Conservation (phyloP, 2,329 filamentous ascomycete genomes). For the Eurotiales sp. region DNA sequence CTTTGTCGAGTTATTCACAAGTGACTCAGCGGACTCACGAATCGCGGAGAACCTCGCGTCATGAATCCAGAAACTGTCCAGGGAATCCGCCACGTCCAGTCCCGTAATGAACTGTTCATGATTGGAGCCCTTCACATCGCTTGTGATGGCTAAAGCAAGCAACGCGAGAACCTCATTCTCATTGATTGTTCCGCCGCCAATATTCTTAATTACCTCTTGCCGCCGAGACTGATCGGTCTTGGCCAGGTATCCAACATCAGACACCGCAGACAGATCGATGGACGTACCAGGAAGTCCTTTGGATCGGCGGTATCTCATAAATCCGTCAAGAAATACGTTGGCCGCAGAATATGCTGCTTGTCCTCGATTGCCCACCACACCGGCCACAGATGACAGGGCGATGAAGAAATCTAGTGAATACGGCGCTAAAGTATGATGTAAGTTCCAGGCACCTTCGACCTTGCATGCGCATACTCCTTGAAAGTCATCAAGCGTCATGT, state of each 20-base stretch:
- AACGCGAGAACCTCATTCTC: constrained; percentile 55
- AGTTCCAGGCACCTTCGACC: constrained; percentile 23
- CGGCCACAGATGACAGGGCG: constrained; percentile 8
- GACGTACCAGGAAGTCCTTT: constrained; percentile 17
- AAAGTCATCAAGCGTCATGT: constrained; percentile 28
- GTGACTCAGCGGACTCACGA: constrained; percentile 30
- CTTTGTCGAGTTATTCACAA: constrained; percentile 14
- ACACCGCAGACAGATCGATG: constrained; percentile 9
- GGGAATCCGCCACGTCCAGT: constrained; percentile 35
- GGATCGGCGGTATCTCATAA: constrained; percentile 26
- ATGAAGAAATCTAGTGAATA: constrained; percentile 14
- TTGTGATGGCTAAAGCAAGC: constrained; percentile 50
- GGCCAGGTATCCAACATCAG: constrained; percentile 11
- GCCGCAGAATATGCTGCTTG: constrained; percentile 11
- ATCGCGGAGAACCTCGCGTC: constrained; percentile 6
- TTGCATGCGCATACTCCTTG: constrained; percentile 16
- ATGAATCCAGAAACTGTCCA: constrained; percentile 8
- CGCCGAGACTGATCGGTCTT: constrained; percentile 13
- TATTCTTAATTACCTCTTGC: constrained; percentile 24
- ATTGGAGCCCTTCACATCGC: constrained; percentile 41
- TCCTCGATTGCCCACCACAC: constrained; percentile 10
- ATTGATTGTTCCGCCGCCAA: constrained; percentile 18
- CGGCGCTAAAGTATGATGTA: constrained; percentile 23
- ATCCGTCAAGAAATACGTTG: constrained; percentile 31
- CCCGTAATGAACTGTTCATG: constrained; percentile 54